These are phyloP conservation scores for Claviceps citrina DNA, from an alignment of 2,329 filamentous ascomycete genomes.

Conservation along the genomic window DNA sequence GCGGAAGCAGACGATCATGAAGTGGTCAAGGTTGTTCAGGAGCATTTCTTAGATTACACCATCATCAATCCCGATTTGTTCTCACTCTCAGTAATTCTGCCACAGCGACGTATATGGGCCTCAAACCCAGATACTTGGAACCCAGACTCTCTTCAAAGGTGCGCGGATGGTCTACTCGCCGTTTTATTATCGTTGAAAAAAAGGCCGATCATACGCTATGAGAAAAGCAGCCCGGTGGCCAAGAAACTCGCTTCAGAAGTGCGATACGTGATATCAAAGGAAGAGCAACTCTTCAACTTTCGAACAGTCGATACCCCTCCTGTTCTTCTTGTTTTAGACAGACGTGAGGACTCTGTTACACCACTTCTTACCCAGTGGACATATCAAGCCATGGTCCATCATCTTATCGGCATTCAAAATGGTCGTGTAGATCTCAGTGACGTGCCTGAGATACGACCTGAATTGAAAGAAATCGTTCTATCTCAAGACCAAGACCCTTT, in stretches of 20 bases:
- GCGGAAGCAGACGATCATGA: slow-evolving; percentile 97
- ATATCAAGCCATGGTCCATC: slow-evolving; percentile 99
- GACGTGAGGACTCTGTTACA: slow-evolving; percentile 87
- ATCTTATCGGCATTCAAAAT: slow-evolving; percentile 83
- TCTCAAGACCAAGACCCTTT: slow-evolving; percentile 97
- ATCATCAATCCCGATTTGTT: slow-evolving; percentile 92
- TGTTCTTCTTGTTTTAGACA: slow-evolving; percentile 77
- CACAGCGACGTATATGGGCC: slow-evolving; percentile 66
- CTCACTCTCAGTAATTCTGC: slow-evolving; percentile 58
- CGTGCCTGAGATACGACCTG: slow-evolving; percentile 69
- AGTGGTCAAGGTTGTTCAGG: slow-evolving; percentile 83
- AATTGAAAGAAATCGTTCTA: slow-evolving; percentile 84
- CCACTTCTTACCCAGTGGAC: slow-evolving; percentile 95
- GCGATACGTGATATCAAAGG: slow-evolving; percentile 82
- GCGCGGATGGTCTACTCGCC: slow-evolving; percentile 75
- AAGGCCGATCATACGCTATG: slow-evolving; percentile 84
- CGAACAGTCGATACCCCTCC: slow-evolving; percentile 87
- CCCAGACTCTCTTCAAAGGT: slow-evolving; percentile 68
- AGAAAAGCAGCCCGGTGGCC: slow-evolving; percentile 75
- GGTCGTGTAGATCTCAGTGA: slow-evolving; percentile 81
- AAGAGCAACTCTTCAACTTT: slow-evolving; percentile 94
- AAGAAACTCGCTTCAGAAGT: slow-evolving; percentile 91
- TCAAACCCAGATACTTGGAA: slow-evolving; percentile 78
- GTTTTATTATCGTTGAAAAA: slow-evolving; percentile 84
- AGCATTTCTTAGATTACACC: slow-evolving; percentile 91